Base-by-base conservation (phyloP, 805 yeast species). In the Kluyveromyces nonfermentans region DNA sequence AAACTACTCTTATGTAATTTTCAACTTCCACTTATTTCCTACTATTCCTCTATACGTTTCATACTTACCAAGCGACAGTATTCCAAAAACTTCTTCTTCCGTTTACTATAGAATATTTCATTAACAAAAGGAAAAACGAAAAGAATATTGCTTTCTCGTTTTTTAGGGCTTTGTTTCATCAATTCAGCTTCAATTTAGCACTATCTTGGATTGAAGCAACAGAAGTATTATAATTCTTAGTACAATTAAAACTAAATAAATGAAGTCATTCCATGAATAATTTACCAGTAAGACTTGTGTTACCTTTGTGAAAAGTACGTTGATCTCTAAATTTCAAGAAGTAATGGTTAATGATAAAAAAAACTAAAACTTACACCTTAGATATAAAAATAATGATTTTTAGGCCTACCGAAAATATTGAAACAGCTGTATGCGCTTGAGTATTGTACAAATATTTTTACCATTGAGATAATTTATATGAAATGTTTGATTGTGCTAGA, bases 361-460 rank as follows among this genome's bases (percentile, higher is more conserved):
- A 25, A 25, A 25, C n/a, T n/a, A n/a, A n/a, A n/a, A n/a, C n/a
- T n/a, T n/a, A n/a, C n/a, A n/a, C n/a, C n/a, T n/a, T n/a, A n/a
- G n/a, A n/a, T n/a, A n/a, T n/a, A 25, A 25, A 25, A 25, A 4
- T 25, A 4, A 6, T 25, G 7, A 25, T 25, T 25, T 7, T 14
- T 10, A 3, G 12, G 12, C 30, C 30, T 10, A 14, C 14, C 14
- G 12, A 25, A 25, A 10, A 25, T 25, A 6, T 10, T 25, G 30
- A 25, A 14, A 6, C 12, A 6, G 54, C 3, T 64, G 58, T 16
- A 52, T 59, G n/a, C n/a, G n/a, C n/a, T n/a, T n/a, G n/a, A n/a
- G n/a, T n/a, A n/a, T n/a, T n/a, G n/a, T n/a, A n/a, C n/a, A n/a
- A n/a, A n/a, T n/a, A n/a, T n/a, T n/a, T n/a, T n/a, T n/a, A n/a